phyloP scores from a whole-genome alignment of 345 rosid species.

The Arabis alpina region DNA sequence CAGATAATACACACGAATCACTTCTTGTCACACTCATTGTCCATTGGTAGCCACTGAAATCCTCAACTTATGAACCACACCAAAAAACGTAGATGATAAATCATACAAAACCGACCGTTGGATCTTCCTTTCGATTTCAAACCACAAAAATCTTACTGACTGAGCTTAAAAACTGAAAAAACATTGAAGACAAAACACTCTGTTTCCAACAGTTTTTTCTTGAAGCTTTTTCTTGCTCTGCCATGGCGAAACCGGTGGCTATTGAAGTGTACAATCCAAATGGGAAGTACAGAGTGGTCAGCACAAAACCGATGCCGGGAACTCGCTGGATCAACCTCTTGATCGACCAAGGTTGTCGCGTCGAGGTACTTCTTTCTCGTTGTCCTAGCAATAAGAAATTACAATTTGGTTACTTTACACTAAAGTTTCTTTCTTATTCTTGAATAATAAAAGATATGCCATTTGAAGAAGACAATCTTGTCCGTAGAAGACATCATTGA shows the following conservation, averaged over 20 bases:
- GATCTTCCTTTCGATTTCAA: slow-evolving; percentile 33
- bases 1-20: too few species aligned
- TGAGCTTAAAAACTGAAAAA: slow-evolving; percentile 8
- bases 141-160: slow-evolving; percentile 28
- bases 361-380: slow-evolving; percentile 61
- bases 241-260: slow-evolving; percentile 88
- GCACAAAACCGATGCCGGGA: slow-evolving; percentile 98
- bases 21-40: slow-evolving; percentile 5
- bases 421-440: background rate
- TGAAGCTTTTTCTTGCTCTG: slow-evolving; percentile 13
- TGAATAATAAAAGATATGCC: slow-evolving; percentile 63
- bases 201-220: slow-evolving; percentile 6
- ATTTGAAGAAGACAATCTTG: slow-evolving; percentile 87
- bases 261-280: slow-evolving; percentile 93
- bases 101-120: slow-evolving; percentile 40
- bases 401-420: background rate
- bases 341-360: slow-evolving; percentile 83
- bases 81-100: slow-evolving; percentile 17
- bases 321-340: slow-evolving; percentile 98
- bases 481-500: slow-evolving; percentile 91
- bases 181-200: background rate
- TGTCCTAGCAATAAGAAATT: background rate
- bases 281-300: slow-evolving; percentile 90
- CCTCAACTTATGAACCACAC: slow-evolving; percentile 8
- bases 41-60: slow-evolving; percentile 4